Percentiles rank a stretch among this genome's conserved stretches.
phyloP scores from a whole-genome alignment of 106 monocot genomes.

The Triglochin maritima region DNA sequence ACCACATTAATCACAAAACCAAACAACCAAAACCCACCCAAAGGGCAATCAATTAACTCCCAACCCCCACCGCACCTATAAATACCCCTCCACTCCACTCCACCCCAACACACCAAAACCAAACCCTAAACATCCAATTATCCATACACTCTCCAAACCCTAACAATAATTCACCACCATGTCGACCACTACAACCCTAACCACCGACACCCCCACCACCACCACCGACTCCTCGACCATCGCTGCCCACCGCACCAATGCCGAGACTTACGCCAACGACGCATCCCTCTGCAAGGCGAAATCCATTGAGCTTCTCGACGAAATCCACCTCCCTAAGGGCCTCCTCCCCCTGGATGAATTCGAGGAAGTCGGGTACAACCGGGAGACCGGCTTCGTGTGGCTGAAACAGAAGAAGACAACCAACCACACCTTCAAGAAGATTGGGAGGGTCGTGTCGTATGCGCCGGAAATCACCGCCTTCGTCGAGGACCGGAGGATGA shows the following conservation, averaged over 20 bases:
- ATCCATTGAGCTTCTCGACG: conserved; percentile 3
- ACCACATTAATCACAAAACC: too few species aligned
- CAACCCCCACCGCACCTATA: too few species aligned
- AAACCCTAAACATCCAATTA: too few species aligned
- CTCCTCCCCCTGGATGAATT: conserved; percentile 14
- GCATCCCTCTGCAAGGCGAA: conserved; percentile 8
- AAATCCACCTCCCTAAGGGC: conserved; percentile 5
- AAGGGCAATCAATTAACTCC: too few species aligned
- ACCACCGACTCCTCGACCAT: conserved; percentile 1
- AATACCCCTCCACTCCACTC: too few species aligned
- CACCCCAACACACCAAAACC: too few species aligned
- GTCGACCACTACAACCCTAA: too few species aligned
- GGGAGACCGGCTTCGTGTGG: conserved; percentile 13
- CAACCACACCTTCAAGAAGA: conserved; percentile 19
- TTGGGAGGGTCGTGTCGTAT: conserved; percentile 8
- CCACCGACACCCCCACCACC: too few species aligned
- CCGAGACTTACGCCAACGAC: conserved; percentile 10
- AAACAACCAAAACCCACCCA: too few species aligned
- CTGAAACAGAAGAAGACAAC: conserved; percentile 19
- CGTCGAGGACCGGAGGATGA: conserved; percentile 11
- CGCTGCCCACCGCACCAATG: conserved; percentile 3
- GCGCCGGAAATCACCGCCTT: conserved; percentile 20
- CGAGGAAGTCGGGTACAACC: conserved; percentile 15
- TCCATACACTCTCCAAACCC: too few species aligned
- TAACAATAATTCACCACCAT: too few species aligned